Base-by-base conservation (phyloP, 768 basidiomycete species). In the Mycena leptocephala region DNA sequence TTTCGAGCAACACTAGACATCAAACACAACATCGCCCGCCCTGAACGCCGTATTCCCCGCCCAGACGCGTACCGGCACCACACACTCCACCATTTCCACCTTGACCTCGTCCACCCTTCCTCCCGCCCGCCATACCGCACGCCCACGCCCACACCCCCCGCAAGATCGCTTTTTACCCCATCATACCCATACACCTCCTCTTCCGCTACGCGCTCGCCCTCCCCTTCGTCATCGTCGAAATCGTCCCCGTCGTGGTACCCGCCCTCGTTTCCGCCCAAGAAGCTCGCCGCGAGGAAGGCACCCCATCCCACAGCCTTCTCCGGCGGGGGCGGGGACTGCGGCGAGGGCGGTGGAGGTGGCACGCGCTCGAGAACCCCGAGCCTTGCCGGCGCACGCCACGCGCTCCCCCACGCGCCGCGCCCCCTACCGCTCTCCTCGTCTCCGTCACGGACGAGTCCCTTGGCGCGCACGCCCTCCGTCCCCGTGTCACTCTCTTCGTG, bases 81-180 rank as follows among this genome's bases (percentile, higher is more conserved):
- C 95, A 80, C 97, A 98, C 83, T 98, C 98, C 22, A 99, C 96
- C 74, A 93, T 95, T 89, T 99, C 97, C 30, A 94, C 89, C 80
- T 83, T 87, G 14, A 95, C 90, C 73, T 93, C 92, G 68, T 80
- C 95, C 95, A 96, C 1, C 88, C 93, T 7, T 87, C 88, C 73
- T 92, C 91, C n/a, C 84, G 85, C 0, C 90, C 91, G 6, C 86
- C 89, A 83, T 86, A 89, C 66, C 88, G 89, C 32, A 91, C 88
- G 5, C 89, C 88, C 59, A 85, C 82, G n/a, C 90, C 90, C 9
- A 92, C 89, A 13, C 89, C 90, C 16, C 91, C 91, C 1, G 80
- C 88, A 32, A 78, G 80, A 78, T 90, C 85, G 18, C 87, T 82
- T 69, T 88, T 88, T 14, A 90, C 86, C 51, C 91, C 89, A 80